These are phyloP conservation scores for Penium margaritaceum DNA, from an alignment of 139 green algal species.

Conservation along the genomic window DNA sequence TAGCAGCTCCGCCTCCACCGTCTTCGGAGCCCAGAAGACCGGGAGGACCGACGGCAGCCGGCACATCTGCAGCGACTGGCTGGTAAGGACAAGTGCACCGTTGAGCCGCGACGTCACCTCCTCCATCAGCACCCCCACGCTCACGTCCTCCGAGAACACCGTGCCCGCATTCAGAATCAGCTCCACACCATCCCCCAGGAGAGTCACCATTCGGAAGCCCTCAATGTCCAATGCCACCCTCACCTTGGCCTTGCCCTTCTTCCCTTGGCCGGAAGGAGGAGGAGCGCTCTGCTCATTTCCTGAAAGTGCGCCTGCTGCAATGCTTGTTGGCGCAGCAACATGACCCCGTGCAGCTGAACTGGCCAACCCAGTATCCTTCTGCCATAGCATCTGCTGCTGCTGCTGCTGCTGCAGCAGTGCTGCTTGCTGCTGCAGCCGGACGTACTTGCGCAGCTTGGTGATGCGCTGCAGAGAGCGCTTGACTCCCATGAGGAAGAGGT, in stretches of 20 bases:
- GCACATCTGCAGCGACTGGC: slow-evolving; percentile 30
- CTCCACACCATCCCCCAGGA: slow-evolving; percentile 28
- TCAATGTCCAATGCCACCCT: slow-evolving; percentile 26
- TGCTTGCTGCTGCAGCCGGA: background rate
- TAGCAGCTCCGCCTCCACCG: background rate
- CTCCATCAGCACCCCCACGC: slow-evolving; percentile 35
- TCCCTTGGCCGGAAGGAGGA: background rate
- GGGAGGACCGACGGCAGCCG: background rate
- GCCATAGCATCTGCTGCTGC: background rate
- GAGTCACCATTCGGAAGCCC: background rate
- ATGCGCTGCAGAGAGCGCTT: background rate
- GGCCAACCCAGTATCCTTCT: background rate
- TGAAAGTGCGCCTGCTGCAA: background rate
- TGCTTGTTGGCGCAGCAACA: no score
- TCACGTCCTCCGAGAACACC: slow-evolving; percentile 37
- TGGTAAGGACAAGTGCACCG: slow-evolving; percentile 1
- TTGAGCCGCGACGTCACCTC: slow-evolving; percentile 11
- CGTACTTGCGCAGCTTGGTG: background rate
- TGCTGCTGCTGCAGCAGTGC: background rate
- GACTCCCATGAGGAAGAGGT: slow-evolving; percentile 26
- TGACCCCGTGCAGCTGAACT: no score
- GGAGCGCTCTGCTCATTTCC: background rate
- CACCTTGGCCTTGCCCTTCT: slow-evolving; percentile 10
- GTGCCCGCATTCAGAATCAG: slow-evolving; percentile 2
- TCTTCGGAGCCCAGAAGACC: background rate